A percentile compares a stretch with the other conserved stretches of the same genome.
Conservation (phyloP, 1,284 basidiomycete genomes). For the Malassezia restricta region DNA sequence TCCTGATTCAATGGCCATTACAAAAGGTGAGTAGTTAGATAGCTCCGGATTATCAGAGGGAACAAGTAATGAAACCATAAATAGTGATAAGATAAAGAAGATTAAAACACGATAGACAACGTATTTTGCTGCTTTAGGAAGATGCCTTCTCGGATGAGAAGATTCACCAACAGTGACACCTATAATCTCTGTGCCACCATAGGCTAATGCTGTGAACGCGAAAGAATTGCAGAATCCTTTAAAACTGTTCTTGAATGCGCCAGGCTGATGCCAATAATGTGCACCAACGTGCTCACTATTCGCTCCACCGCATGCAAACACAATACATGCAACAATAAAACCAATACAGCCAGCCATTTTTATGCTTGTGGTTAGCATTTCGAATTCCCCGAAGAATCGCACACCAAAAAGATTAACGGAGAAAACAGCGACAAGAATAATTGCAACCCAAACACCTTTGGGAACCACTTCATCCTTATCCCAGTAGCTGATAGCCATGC, state of each 20-base stretch:
- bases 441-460: conserved; percentile 56
- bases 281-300: conserved; percentile 4
- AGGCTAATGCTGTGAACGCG: conserved; percentile 63
- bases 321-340: conserved; percentile 35
- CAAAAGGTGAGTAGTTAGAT: conserved; percentile 48
- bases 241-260: conserved; percentile 10
- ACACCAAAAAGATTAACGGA: conserved; percentile 63
- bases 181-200: conserved; percentile 69
- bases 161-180: conserved; percentile 65
- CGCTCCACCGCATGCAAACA: conserved; percentile 40
- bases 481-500: conserved; percentile 38
- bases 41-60: conserved; percentile 5
- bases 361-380: conserved; percentile 49
- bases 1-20: conserved; percentile 49
- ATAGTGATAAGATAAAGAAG: conserved; percentile 51
- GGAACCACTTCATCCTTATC: conserved; percentile 29
- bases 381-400: conserved; percentile 36
- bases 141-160: conserved; percentile 46
- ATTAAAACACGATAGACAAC: conserved; percentile 46
- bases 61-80: conserved; percentile 43
- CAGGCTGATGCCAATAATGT: conserved; percentile 2
- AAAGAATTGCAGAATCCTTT: conserved; percentile 43
- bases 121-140: conserved; percentile 30
- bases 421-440: conserved; percentile 61
- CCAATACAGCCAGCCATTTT: conserved; percentile 41